A percentile compares a stretch with the other conserved stretches of the same genome.
Conservation (phyloP, 148 eudicot genomes). For the Silene conica region DNA sequence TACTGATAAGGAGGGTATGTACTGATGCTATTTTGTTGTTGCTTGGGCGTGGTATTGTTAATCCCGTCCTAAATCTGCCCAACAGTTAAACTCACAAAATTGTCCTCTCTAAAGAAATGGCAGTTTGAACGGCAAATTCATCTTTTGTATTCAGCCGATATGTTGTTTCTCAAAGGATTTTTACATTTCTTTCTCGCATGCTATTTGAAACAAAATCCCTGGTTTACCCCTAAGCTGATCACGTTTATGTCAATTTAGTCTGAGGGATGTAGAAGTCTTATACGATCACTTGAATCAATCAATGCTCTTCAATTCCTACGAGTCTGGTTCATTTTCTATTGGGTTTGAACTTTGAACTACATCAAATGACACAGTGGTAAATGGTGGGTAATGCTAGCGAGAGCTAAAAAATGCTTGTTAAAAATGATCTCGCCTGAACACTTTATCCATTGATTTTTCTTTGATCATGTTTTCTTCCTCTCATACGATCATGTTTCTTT, state of each 20-base stretch:
- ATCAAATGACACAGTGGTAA: neutral
- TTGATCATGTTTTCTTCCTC: neutral
- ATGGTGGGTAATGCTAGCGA: neutral
- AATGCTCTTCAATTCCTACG: neutral
- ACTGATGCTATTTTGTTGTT: slow-evolving; percentile 1
- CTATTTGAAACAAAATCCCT: neutral
- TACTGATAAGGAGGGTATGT: slow-evolving; percentile 33
- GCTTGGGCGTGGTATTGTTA: neutral
- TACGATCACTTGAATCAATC: neutral
- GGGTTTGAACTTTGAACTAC: neutral
- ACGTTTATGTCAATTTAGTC: neutral
- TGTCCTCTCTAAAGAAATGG: neutral
- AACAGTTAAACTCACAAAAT: neutral
- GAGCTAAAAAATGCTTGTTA: neutral
- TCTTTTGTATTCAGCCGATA: neutral
- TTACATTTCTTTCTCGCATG: neutral
- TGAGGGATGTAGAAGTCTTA: neutral
- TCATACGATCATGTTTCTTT: too few relatives aligned
- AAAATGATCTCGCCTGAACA: neutral
- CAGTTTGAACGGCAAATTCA: neutral
- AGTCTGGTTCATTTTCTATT: neutral
- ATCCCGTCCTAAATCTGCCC: neutral
- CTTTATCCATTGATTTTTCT: neutral
- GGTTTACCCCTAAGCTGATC: neutral
- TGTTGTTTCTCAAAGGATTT: neutral